Base-by-base conservation (phyloP, 768 basidiomycete species). In the Floccularia luteovirens region DNA sequence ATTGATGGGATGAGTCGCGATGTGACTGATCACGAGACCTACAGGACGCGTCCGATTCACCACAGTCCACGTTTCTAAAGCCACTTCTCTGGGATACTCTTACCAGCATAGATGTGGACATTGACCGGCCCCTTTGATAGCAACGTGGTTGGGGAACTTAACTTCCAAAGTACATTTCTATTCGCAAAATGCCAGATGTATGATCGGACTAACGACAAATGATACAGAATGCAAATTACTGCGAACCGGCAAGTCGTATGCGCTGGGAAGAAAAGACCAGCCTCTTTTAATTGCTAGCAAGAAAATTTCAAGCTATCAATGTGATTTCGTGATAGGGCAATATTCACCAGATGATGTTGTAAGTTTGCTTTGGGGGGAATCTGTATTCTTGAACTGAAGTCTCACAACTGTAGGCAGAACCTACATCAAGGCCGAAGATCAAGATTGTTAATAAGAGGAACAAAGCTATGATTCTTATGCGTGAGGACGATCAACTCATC, bases 251-350 rank as follows among this genome's bases (percentile, higher is more conserved):
- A 67, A 57, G 25, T 63, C 62, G 10, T 79, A 84, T 42, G 25
- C 49, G 0, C 47, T 88, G 1, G 82, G 83, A 12, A 66, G 86
- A 30, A 81, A 74, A 56, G 73, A 67, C 1, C 57, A 59, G 31
- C 62, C 64, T 0, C 59, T 89, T 1, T 21, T 66, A 3, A 59
- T 88, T 33, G 71, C 70, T 43, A 69, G 66, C 60, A 78, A 77
- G 51, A 80, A 75, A 52, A 67, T 90, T 33, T 88, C 85, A 0
- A 66, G 69, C 21, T 61, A 74, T 16, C 79, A 84, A 46, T 77
- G 74, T 35, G 57, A 66, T 35, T 72, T 89, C 41, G 58, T 61
- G 4, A 77, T 88, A 3, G 78, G 68, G 1, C 45, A 60, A 3
- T 81, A 68, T 39, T 58, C 71, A 1, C 46, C 53, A 11, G 73